Evolutionary conservation across 108 stramenopile species (phyloP).

Genomic region (Epithemia pelagica): DNA sequence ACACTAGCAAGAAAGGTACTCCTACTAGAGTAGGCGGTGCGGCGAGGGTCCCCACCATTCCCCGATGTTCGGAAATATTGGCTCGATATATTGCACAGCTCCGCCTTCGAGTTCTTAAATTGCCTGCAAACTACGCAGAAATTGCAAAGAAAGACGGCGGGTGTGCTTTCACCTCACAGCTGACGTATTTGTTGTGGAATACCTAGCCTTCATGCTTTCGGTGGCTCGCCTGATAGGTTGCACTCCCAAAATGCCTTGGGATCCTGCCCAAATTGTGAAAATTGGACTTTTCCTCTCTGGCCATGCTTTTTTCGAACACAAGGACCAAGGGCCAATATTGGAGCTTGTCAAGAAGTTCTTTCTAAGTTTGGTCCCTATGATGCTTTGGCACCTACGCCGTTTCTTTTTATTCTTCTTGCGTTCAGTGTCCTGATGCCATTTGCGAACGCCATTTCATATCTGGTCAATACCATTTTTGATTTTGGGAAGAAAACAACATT

Average conservation of each 20-base stretch:
- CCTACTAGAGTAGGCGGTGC: no score
- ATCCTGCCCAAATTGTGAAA: not conserved
- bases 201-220: not conserved
- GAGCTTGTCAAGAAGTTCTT: not conserved
- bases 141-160: not conserved
- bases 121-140: constrained; percentile 2
- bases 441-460: not conserved
- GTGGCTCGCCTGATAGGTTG: constrained; percentile 10
- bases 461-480: not conserved
- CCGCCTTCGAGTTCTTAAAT: not conserved
- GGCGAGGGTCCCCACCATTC: no score
- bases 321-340: not conserved
- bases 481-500: not conserved
- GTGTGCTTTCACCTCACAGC: not conserved
- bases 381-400: constrained; percentile 1
- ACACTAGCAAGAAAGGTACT: no score
- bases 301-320: constrained; percentile 1
- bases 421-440: not conserved
- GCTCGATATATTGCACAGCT: constrained; percentile 1
- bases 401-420: not conserved
- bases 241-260: not conserved
- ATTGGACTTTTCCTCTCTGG: constrained; percentile 7
- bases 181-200: not conserved
- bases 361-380: constrained; percentile 1
- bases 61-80: constrained; percentile 8